Percentiles rank a stretch among this genome's conserved stretches.
Conservation (phyloP, 2,329 filamentous ascomycete species). For the Lojkania enalia region DNA sequence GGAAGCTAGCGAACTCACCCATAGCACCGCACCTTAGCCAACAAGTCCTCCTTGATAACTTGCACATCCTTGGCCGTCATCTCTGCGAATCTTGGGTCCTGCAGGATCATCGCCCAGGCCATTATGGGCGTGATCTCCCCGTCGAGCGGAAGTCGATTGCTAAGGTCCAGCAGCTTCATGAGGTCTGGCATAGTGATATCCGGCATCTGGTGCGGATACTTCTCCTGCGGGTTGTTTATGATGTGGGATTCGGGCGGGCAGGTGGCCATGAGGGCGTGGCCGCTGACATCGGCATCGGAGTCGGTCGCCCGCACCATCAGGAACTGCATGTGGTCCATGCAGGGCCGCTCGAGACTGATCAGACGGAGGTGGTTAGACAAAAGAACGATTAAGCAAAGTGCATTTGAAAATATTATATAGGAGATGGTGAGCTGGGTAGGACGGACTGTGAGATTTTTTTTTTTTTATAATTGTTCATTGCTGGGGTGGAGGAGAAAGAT, state of each 20-base stretch:
- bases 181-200: slow-evolving; percentile 74
- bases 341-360: slow-evolving; percentile 85
- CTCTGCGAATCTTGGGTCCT: slow-evolving; percentile 60
- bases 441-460: slow-evolving; percentile 28
- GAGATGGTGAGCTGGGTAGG: slow-evolving; percentile 10
- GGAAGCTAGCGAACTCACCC: slow-evolving; percentile 64
- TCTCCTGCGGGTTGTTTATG: slow-evolving; percentile 56
- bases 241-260: slow-evolving; percentile 75
- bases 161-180: slow-evolving; percentile 80
- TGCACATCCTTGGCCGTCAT: slow-evolving; percentile 71
- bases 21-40: slow-evolving; percentile 85
- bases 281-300: slow-evolving; percentile 65
- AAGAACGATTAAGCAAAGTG: no score
- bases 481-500: slow-evolving; percentile 51
- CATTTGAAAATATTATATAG: no score
- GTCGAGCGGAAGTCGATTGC: slow-evolving; percentile 77
- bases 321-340: slow-evolving; percentile 87
- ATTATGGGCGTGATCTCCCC: slow-evolving; percentile 94
- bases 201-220: slow-evolving; percentile 73
- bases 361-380: slow-evolving; percentile 34
- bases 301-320: slow-evolving; percentile 64
- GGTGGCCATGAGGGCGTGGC: slow-evolving; percentile 91
- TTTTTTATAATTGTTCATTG: no score
- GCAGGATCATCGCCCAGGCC: slow-evolving; percentile 84
- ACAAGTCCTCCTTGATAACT: slow-evolving; percentile 71